phyloP scores from a whole-genome alignment of 257 asterid genomes.

The Parsonsia alboflavescens region DNA sequence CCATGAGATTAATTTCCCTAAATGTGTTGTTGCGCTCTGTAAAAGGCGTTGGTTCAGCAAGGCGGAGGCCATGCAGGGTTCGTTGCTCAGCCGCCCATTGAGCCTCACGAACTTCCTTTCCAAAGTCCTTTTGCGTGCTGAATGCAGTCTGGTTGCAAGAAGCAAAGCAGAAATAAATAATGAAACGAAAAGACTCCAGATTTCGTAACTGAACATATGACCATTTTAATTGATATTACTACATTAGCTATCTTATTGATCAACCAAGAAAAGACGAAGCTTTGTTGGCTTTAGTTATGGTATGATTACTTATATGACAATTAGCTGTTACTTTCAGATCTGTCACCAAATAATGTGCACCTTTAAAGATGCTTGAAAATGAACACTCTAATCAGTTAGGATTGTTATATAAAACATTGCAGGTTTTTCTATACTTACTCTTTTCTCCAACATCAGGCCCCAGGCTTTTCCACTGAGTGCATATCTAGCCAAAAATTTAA shows the following conservation, averaged over 20 bases:
- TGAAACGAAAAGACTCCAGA: neutral
- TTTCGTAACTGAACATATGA: neutral
- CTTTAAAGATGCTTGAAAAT: neutral
- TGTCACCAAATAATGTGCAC: neutral
- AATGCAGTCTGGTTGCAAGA: conserved; percentile 38
- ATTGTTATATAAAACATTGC: neutral
- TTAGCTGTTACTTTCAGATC: neutral
- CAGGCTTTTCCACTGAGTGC: conserved; percentile 56
- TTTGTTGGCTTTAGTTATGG: neutral
- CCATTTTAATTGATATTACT: neutral
- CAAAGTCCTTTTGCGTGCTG: conserved; percentile 38
- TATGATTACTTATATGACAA: neutral
- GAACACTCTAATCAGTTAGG: neutral
- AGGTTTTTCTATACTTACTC: conserved; percentile 29
- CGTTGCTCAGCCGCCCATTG: conserved; percentile 44
- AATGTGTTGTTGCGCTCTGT: conserved; percentile 24
- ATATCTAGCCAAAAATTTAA: conserved; percentile 40
- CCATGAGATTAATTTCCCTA: conserved; percentile 43
- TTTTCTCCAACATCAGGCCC: conserved; percentile 34
- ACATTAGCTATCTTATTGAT: neutral
- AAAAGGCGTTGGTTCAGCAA: conserved; percentile 19
- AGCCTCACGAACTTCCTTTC: conserved; percentile 37
- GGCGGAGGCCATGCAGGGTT: conserved; percentile 42
- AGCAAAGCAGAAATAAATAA: neutral
- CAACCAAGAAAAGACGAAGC: neutral